Evolutionary conservation across 768 basidiomycete genomes (phyloP).

Genomic region (Nevesoporus exiguus): DNA sequence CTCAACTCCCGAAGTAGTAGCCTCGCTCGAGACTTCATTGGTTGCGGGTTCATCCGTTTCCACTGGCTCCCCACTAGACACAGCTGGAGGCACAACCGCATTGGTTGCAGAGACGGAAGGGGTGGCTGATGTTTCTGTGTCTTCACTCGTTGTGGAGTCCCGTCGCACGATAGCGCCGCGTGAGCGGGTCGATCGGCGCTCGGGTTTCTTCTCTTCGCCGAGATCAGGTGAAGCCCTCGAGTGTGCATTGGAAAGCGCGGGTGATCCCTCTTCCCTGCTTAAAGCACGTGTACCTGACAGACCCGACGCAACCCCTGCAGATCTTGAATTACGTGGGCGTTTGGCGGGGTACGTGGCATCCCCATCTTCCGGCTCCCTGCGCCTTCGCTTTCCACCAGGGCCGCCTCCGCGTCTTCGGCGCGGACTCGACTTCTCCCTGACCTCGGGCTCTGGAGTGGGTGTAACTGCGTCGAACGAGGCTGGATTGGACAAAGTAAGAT

Average conservation of each 20-base stretch:
- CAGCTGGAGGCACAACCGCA: constrained; percentile 1
- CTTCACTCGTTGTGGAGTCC: constrained; percentile 53
- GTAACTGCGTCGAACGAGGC: constrained; percentile 10
- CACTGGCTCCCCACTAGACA: constrained; percentile 12
- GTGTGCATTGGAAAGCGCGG: constrained; percentile 32
- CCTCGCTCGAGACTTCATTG: constrained; percentile 6
- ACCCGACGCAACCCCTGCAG: constrained; percentile 21
- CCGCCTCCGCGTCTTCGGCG: constrained; percentile 45
- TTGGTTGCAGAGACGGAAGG: constrained; percentile 31
- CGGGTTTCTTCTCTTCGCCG: constrained; percentile 26
- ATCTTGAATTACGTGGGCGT: constrained; percentile 53
- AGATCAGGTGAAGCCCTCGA: constrained; percentile 23
- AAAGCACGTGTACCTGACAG: constrained; percentile 17
- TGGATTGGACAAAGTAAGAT: constrained; percentile 15
- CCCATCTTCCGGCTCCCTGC: constrained; percentile 58
- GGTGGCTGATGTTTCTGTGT: constrained; percentile 36
- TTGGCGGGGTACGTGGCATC: constrained; percentile 73
- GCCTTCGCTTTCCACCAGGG: constrained; percentile 47
- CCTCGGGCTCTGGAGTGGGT: constrained; percentile 25
- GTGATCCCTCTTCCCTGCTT: constrained; percentile 42
- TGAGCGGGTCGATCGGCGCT: constrained; percentile 49
- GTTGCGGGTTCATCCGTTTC: constrained; percentile 12
- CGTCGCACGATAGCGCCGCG: constrained; percentile 40
- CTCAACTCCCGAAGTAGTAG: not conserved
- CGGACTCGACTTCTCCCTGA: constrained; percentile 46